phyloP scores from a whole-genome alignment of 768 basidiomycete species.

The Butyriboletus loyo region DNA sequence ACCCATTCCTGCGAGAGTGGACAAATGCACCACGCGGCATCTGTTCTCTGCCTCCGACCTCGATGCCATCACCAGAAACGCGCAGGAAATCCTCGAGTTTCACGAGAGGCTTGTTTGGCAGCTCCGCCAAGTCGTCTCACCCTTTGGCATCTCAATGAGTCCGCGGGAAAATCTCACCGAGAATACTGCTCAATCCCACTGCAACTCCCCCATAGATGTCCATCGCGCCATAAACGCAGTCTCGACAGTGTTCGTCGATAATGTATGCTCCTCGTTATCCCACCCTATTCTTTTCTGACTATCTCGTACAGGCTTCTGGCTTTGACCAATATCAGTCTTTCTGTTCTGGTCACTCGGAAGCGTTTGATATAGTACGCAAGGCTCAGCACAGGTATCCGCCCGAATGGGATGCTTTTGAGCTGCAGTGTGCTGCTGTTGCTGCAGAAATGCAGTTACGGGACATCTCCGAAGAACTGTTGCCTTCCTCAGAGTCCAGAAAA shows the following conservation, averaged over 20 bases:
- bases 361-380: conserved; percentile 68
- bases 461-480: conserved; percentile 1
- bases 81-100: conserved; percentile 59
- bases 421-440: conserved; percentile 61
- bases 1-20: conserved; percentile 20
- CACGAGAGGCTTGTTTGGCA: conserved; percentile 66
- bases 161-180: conserved; percentile 18
- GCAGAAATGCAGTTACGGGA: conserved; percentile 31
- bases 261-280: conserved; percentile 37
- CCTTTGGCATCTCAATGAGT: conserved; percentile 48
- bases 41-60: conserved; percentile 60
- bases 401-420: conserved; percentile 86
- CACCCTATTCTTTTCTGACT: background rate
- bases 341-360: conserved; percentile 84
- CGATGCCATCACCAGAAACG: conserved; percentile 61
- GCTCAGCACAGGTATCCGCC: conserved; percentile 57
- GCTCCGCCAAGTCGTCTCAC: conserved; percentile 47
- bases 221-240: conserved; percentile 36
- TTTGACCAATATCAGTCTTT: conserved; percentile 83
- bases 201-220: conserved; percentile 38
- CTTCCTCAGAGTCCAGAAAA: conserved; percentile 5
- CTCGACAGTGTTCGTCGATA: conserved; percentile 54
- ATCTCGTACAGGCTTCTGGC: conserved; percentile 52
- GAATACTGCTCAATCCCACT: background rate
- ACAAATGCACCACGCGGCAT: conserved; percentile 40